A percentile compares a stretch with the other conserved stretches of the same genome.
Conservation (phyloP, 1,284 basidiomycete genomes). For the Inonotus hispidus region DNA sequence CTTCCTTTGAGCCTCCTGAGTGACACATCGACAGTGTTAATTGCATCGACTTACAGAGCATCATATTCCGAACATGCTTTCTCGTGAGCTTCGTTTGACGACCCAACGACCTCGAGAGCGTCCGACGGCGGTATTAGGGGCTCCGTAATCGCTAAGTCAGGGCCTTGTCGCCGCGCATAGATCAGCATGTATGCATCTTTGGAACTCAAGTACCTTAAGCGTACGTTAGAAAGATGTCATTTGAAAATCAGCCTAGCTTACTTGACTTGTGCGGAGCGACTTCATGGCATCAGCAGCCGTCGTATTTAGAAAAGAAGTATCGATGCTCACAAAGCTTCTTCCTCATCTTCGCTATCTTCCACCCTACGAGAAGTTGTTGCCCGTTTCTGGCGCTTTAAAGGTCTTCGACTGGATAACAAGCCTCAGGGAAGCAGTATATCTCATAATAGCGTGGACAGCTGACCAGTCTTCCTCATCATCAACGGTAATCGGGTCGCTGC, state of each 20-base stretch:
- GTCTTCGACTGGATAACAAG: constrained; percentile 2
- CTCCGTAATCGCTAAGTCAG: not conserved
- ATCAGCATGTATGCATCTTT: constrained; percentile 92
- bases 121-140: constrained; percentile 39
- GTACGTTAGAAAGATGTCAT: not conserved
- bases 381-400: constrained; percentile 22
- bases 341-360: constrained; percentile 60
- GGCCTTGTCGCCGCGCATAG: constrained; percentile 48
- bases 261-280: not conserved
- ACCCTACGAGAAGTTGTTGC: constrained; percentile 34
- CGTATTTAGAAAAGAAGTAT: not conserved
- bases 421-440: not conserved
- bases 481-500: not conserved
- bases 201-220: constrained; percentile 41
- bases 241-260: not conserved
- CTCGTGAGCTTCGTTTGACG: constrained; percentile 50
- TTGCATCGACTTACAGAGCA: constrained; percentile 37
- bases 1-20: constrained; percentile 33
- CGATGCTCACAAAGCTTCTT: constrained; percentile 32
- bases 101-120: constrained; percentile 48
- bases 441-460: not conserved
- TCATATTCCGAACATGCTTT: constrained; percentile 46
- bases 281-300: not conserved
- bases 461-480: constrained; percentile 17
- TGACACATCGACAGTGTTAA: not conserved